These are phyloP conservation scores for Emericellopsis atlantica DNA, from an alignment of 2,329 filamentous ascomycete species.

Conservation along the genomic window DNA sequence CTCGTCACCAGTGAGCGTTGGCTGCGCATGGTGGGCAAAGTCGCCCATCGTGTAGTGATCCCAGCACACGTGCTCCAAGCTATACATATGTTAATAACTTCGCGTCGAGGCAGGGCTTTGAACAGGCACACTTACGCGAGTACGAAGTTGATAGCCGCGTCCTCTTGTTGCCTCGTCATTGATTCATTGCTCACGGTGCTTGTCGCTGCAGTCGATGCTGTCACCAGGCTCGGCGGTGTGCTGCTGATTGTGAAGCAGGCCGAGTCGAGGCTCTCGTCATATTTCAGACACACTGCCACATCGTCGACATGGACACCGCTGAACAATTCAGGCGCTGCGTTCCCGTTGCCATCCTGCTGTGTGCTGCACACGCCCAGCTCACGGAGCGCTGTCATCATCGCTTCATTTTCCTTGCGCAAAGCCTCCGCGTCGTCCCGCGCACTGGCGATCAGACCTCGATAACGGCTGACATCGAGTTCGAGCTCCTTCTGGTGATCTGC, in stretches of 20 bases:
- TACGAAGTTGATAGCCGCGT: constrained; percentile 38
- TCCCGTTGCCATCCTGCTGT: background rate
- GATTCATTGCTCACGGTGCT: background rate
- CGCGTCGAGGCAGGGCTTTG: background rate
- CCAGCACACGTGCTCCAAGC: constrained; percentile 40
- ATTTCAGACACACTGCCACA: constrained; percentile 25
- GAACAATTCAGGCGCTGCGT: constrained; percentile 13
- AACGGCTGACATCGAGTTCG: constrained; percentile 33
- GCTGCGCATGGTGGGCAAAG: constrained; percentile 16
- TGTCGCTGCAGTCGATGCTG: background rate
- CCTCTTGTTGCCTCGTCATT: constrained; percentile 25
- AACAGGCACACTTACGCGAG: constrained; percentile 26
- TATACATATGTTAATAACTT: constrained; percentile 9
- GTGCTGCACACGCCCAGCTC: constrained; percentile 9
- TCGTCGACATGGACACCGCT: constrained; percentile 21
- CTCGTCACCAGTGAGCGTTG: background rate
- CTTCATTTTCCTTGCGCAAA: constrained; percentile 28
- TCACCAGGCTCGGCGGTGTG: constrained; percentile 8
- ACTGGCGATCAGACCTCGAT: constrained; percentile 32
- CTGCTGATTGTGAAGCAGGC: constrained; percentile 29
- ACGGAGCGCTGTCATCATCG: constrained; percentile 22
- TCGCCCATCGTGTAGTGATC: constrained; percentile 30
- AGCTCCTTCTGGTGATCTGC: constrained; percentile 41
- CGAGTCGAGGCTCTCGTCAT: constrained; percentile 25
- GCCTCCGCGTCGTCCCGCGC: constrained; percentile 23